phyloP scores from a whole-genome alignment of 768 basidiomycete genomes.

The Boletus fagicola region DNA sequence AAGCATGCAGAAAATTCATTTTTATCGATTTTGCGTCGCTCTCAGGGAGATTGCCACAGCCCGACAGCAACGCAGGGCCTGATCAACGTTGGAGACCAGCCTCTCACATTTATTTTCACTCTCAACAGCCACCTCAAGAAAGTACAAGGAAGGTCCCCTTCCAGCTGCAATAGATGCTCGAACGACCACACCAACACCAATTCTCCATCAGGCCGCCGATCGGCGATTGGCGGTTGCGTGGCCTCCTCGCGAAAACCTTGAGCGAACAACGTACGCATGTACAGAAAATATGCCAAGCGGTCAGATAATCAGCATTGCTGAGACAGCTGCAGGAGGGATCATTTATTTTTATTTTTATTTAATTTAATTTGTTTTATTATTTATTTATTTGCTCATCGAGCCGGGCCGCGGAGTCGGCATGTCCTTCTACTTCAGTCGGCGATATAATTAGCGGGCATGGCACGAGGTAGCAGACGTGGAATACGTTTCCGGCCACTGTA shows the following conservation, averaged over 20 bases:
- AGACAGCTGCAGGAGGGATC: background rate
- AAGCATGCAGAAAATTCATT: conserved; percentile 37
- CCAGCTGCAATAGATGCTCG: conserved; percentile 1
- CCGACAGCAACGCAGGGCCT: conserved; percentile 12
- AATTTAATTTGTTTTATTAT: background rate
- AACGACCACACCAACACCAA: background rate
- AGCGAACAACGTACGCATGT: conserved; percentile 6
- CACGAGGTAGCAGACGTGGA: conserved; percentile 10
- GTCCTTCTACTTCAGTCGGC: conserved; percentile 29
- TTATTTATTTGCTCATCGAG: background rate
- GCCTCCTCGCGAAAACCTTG: conserved; percentile 21
- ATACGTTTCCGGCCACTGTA: background rate
- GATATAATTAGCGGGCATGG: conserved; percentile 31
- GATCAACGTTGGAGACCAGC: conserved; percentile 13
- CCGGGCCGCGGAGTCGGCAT: conserved; percentile 31
- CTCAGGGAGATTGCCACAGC: conserved; percentile 26
- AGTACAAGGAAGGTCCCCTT: background rate
- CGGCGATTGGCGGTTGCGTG: conserved; percentile 32
- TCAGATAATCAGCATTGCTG: conserved; percentile 2
- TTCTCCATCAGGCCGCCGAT: conserved; percentile 21
- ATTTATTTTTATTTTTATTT: background rate
- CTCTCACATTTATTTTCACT: background rate
- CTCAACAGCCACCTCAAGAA: background rate
- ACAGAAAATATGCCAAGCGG: background rate
- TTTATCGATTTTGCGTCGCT: conserved; percentile 27